These are phyloP conservation scores for Lathyrus tuberosus DNA, from an alignment of 306 rosid species.

Conservation along the genomic window DNA sequence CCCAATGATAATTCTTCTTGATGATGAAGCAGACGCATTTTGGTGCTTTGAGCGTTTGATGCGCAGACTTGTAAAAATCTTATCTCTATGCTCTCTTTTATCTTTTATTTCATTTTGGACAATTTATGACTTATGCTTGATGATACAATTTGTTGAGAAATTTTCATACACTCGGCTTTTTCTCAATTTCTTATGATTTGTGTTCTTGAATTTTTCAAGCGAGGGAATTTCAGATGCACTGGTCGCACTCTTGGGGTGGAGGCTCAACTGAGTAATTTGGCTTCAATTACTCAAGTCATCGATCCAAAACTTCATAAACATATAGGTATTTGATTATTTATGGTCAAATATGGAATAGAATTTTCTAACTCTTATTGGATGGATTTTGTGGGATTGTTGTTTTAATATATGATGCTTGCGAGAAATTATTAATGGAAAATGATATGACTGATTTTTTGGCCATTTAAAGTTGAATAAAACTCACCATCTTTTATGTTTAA, in stretches of 20 bases:
- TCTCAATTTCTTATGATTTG: constrained; percentile 47
- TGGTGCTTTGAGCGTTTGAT: constrained; percentile 99
- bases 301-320: constrained; percentile 99
- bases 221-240: constrained; percentile 95
- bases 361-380: constrained; percentile 19
- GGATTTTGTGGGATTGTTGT: constrained; percentile 4
- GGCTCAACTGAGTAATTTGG: constrained; percentile 77
- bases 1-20: constrained; percentile 95
- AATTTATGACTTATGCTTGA: too few relatives aligned
- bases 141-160: too few relatives aligned
- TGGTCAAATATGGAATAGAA: constrained; percentile 28
- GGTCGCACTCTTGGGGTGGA: constrained; percentile 90
- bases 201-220: constrained; percentile 61
- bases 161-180: neutral
- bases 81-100: constrained; percentile 30
- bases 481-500: constrained; percentile 2
- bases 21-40: constrained; percentile 97
- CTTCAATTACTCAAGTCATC: constrained; percentile 87
- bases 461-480: constrained; percentile 15
- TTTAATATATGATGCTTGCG: constrained; percentile 32
- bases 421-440: constrained; percentile 20
- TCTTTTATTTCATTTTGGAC: neutral
- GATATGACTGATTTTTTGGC: constrained; percentile 2
- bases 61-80: constrained; percentile 88
- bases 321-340: constrained; percentile 64